These are phyloP conservation scores for Elsinoe perseae DNA, from an alignment of 2,329 filamentous ascomycete species.

Conservation along the genomic window DNA sequence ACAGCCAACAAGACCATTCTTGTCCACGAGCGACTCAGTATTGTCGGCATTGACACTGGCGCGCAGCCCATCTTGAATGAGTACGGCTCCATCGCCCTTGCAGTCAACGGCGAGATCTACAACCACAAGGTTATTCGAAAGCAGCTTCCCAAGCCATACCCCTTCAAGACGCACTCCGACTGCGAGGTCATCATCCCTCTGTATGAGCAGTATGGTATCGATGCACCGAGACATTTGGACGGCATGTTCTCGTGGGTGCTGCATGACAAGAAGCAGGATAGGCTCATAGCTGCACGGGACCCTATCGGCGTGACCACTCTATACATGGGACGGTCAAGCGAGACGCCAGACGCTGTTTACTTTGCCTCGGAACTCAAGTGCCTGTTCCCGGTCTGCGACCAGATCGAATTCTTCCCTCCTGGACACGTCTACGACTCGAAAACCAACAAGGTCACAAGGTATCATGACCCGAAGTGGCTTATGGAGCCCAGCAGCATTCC, in stretches of 20 bases:
- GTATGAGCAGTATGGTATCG: slow-evolving; percentile 86
- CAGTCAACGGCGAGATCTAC: slow-evolving; percentile 99
- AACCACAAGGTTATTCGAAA: slow-evolving; percentile 96
- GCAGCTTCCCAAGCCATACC: slow-evolving; percentile 70
- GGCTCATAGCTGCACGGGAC: slow-evolving; percentile 87
- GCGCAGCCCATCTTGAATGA: slow-evolving; percentile 92
- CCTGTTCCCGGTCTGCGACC: slow-evolving; percentile 86
- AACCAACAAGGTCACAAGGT: slow-evolving; percentile 74
- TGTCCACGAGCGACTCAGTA: slow-evolving; percentile 93
- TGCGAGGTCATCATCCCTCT: slow-evolving; percentile 98
- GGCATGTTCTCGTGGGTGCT: slow-evolving; percentile 99
- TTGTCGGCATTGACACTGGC: slow-evolving; percentile 94
- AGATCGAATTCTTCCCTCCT: slow-evolving; percentile 87
- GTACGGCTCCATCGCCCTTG: slow-evolving; percentile 78
- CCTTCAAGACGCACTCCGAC: slow-evolving; percentile 98
- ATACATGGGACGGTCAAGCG: slow-evolving; percentile 83
- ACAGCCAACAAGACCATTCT: slow-evolving; percentile 89
- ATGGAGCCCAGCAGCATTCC: slow-evolving; percentile 77
- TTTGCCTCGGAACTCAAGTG: slow-evolving; percentile 97
- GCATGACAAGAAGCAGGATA: slow-evolving; percentile 90
- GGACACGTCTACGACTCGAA: slow-evolving; percentile 94
- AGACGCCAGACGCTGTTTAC: slow-evolving; percentile 77
- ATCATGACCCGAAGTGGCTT: slow-evolving; percentile 82
- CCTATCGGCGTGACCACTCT: slow-evolving; percentile 96
- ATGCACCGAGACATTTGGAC: slow-evolving; percentile 87